These are phyloP conservation scores for Sporothrix variecibatus DNA, from an alignment of 2,329 filamentous ascomycete species.

Conservation along the genomic window DNA sequence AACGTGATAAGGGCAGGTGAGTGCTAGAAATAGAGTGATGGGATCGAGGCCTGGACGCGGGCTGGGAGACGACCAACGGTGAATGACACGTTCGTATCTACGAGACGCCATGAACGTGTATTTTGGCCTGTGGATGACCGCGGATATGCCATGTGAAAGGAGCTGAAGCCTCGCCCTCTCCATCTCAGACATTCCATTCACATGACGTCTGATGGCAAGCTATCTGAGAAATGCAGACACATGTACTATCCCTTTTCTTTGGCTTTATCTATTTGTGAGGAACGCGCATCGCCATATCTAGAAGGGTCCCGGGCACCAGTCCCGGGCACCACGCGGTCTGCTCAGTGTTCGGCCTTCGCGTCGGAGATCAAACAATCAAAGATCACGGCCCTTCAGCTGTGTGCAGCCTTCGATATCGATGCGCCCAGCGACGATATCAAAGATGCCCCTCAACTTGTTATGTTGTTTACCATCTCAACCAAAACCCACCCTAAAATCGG, in stretches of 20 bases:
- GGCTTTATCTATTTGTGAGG: not conserved
- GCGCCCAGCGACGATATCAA: not conserved
- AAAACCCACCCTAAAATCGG: conserved; percentile 8
- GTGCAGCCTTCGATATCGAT: not conserved
- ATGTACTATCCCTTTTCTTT: not conserved
- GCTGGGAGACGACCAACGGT: not conserved
- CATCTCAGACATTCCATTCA: not conserved
- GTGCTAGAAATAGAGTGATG: not conserved
- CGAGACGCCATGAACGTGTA: not conserved
- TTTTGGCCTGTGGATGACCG: not conserved
- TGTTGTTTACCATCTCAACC: not conserved
- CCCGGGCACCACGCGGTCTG: not conserved
- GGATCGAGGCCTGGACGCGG: not conserved
- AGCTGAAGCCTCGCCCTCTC: not conserved
- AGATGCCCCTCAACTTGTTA: not conserved
- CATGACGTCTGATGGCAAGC: not conserved
- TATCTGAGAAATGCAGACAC: conserved; percentile 5
- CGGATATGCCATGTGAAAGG: conserved; percentile 5
- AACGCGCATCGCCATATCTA: conserved; percentile 13
- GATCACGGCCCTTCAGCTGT: not conserved
- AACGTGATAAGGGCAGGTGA: not conserved
- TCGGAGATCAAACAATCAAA: not conserved
- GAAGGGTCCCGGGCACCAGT: not conserved
- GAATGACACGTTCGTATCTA: conserved; percentile 3
- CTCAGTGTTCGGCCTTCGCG: not conserved